Conservation (phyloP, 192 early-diverging fungal genomes). For the Gigaspora rosea region DNA sequence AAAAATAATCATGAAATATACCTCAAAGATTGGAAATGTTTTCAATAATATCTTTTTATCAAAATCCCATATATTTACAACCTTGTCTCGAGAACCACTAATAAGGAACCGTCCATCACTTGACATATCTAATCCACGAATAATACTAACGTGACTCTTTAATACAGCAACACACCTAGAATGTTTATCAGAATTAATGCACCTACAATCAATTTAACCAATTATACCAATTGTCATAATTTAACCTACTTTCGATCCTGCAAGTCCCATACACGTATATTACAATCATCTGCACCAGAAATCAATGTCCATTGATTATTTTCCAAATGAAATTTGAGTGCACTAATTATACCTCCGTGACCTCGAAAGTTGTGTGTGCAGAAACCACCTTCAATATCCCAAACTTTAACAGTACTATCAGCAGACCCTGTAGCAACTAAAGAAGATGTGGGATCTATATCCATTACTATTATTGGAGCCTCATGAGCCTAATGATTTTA, state of each 20-base stretch:
- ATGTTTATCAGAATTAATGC: background rate
- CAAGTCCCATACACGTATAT: slow-evolving; percentile 90
- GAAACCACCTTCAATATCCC: slow-evolving; percentile 91
- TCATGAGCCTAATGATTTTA: slow-evolving; percentile 57
- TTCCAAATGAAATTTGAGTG: slow-evolving; percentile 79
- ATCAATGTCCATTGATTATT: slow-evolving; percentile 64
- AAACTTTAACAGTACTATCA: slow-evolving; percentile 92
- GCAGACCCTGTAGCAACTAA: slow-evolving; percentile 96
- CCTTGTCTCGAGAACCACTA: slow-evolving; percentile 87
- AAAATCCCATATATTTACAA: slow-evolving; percentile 90
- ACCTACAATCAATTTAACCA: background rate
- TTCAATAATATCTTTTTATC: slow-evolving; percentile 60
- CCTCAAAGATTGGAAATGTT: slow-evolving; percentile 87
- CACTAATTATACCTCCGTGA: slow-evolving; percentile 85
- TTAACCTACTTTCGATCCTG: slow-evolving; percentile 60
- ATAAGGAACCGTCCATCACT: slow-evolving; percentile 70
- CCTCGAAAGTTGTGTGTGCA: slow-evolving; percentile 96
- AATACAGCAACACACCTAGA: slow-evolving; percentile 70
- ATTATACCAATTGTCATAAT: slow-evolving; percentile 12
- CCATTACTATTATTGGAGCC: slow-evolving; percentile 91
- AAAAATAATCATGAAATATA: background rate
- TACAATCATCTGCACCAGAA: slow-evolving; percentile 90
- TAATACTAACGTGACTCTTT: slow-evolving; percentile 85
- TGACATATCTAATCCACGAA: slow-evolving; percentile 86
- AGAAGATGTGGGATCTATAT: slow-evolving; percentile 85